phyloP scores from a whole-genome alignment of 2,329 filamentous ascomycete species.

The Pyricularia sp. region DNA sequence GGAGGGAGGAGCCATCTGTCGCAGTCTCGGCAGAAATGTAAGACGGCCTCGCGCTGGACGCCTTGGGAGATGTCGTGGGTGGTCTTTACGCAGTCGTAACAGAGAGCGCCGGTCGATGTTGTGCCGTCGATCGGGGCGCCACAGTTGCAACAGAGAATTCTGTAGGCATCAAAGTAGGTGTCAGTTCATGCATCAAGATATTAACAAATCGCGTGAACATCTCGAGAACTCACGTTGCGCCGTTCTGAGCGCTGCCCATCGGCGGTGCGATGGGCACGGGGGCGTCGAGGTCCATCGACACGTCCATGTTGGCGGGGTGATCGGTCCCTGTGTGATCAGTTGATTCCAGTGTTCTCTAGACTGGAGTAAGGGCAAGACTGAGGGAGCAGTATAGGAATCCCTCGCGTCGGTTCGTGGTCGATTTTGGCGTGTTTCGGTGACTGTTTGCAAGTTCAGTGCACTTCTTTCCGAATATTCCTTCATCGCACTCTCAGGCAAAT shows the following conservation, averaged over 20 bases:
- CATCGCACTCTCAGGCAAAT: background rate
- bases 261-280: constrained; percentile 18
- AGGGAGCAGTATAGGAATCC: background rate
- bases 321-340: constrained; percentile 6
- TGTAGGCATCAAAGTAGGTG: constrained; percentile 19
- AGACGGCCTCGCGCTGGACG: constrained; percentile 79
- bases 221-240: constrained; percentile 20
- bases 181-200: constrained; percentile 6
- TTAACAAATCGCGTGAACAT: no score
- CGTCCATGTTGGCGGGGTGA: constrained; percentile 1
- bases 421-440: background rate
- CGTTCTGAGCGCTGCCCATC: constrained; percentile 15
- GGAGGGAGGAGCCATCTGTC: constrained; percentile 90
- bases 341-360: background rate
- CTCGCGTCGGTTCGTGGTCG: background rate
- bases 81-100: constrained; percentile 91
- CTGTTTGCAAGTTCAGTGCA: background rate
- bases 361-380: background rate
- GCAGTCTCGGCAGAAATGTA: constrained; percentile 91
- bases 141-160: constrained; percentile 97
- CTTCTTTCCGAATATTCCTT: background rate
- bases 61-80: constrained; percentile 88
- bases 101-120: constrained; percentile 74
- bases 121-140: constrained; percentile 93
- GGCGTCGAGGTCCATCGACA: constrained; percentile 21